phyloP scores from a whole-genome alignment of 495 filamentous ascomycete species.

The Amphirosellinia nigrospora region DNA sequence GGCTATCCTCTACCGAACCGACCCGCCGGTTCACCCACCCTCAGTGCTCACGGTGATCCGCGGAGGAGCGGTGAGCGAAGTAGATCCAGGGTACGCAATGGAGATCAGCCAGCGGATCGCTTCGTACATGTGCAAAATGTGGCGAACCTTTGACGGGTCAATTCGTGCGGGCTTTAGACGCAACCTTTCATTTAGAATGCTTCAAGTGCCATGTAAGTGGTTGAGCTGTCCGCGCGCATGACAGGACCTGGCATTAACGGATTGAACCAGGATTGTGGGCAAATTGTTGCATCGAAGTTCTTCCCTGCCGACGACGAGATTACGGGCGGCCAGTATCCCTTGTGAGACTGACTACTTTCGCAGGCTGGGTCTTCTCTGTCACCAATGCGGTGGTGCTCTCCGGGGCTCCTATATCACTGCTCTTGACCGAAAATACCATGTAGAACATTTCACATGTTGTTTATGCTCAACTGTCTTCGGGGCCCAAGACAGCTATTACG shows the following conservation, averaged over 20 bases:
- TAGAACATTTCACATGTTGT: constrained; percentile 98
- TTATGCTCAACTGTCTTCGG: constrained; percentile 97
- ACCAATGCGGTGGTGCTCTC: constrained; percentile 89
- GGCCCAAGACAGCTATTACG: constrained; percentile 97
- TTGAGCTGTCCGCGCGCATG: constrained; percentile 15
- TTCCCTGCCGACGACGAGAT: constrained; percentile 94
- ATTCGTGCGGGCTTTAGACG: constrained; percentile 90
- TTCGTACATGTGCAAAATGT: constrained; percentile 86
- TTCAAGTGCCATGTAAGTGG: constrained; percentile 91
- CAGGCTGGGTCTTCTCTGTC: constrained; percentile 87
- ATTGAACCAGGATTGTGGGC: constrained; percentile 81
- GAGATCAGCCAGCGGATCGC: constrained; percentile 58
- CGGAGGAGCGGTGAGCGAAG: constrained; percentile 56
- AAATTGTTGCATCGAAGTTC: constrained; percentile 97
- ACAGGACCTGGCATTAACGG: constrained; percentile 14
- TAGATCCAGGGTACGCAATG: constrained; percentile 50
- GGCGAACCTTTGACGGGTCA: constrained; percentile 85
- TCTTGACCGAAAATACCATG: constrained; percentile 96
- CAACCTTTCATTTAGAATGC: constrained; percentile 96
- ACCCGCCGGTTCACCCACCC: constrained; percentile 47
- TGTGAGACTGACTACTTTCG: constrained; percentile 98
- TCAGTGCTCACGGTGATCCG: constrained; percentile 44
- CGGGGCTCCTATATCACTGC: constrained; percentile 99
- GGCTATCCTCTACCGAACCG: constrained; percentile 40
- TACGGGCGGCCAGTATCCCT: constrained; percentile 84